Base-by-base conservation (phyloP, 2,329 filamentous ascomycete genomes). In the Fusarium citri region DNA sequence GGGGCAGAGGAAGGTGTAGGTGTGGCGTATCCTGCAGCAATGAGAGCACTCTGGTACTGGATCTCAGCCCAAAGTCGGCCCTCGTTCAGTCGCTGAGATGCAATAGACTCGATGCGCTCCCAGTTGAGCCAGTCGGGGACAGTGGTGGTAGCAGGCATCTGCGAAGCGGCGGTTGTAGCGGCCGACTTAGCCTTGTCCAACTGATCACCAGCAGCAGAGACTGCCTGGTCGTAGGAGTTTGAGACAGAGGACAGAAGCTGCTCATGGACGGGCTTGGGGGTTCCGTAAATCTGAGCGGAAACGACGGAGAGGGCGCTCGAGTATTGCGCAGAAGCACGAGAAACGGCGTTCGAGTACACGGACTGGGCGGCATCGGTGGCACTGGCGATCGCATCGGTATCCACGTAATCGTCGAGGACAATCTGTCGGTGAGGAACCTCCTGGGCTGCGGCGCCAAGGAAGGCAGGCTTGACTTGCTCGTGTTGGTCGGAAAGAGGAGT, bases 31-130 rank as follows among this genome's bases (percentile, higher is more conserved):
- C 90, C 88, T 42, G 91, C 83, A 28, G 89, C 90, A 56, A 88
- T 84, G 78, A 90, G 89, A n/a, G 89, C 89, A 55, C 83, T 88
- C 51, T 89, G 85, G 71, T 92, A 92, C 74, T 94, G 91, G 37
- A 89, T 85, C 55, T 91, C 91, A 9, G 92, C 93, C 76, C 86
- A 86, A 55, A 86, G 86, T 8, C 93, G 83, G n/a, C 91, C 92
- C 73, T 93, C 90, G 16, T 88, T 86, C 18, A 95, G 83, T 59
- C 87, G 87, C 31, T 90, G 89, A 0, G 91, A 87, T 1, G 93
- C 93, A 69, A 94, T 87, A 0, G 91, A 89, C 54, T 87, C 83
- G 15, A 86, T 82, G 25, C 78, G 80, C 51, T 83, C 78, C 85
- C 87, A 86, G 60, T 85, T 81, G 6, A 85, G 69, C 23, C 78